Percentiles rank a stretch among this genome's conserved stretches.
phyloP scores from a whole-genome alignment of 2,329 filamentous ascomycete genomes.

The Phyllosticta ampelicida region DNA sequence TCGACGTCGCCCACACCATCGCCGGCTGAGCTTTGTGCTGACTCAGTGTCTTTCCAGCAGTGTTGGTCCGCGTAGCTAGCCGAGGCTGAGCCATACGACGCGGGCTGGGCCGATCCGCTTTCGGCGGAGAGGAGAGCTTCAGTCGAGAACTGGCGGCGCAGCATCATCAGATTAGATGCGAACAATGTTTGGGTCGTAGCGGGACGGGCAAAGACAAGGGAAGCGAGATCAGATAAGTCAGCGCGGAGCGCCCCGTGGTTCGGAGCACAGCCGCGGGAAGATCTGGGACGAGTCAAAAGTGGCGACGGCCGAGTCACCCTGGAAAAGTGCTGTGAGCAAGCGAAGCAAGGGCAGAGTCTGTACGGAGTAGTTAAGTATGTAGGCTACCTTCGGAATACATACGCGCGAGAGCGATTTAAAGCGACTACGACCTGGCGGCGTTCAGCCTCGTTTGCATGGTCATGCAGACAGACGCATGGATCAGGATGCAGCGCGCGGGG shows the following conservation, averaged over 20 bases:
- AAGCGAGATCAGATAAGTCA: neutral
- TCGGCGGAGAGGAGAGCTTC: neutral
- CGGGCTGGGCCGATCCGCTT: neutral
- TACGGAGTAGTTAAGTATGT: too few species aligned
- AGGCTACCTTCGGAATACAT: neutral
- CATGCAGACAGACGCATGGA: neutral
- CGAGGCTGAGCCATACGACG: neutral
- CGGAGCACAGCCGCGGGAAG: neutral
- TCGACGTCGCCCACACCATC: constrained; percentile 32
- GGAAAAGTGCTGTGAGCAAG: neutral
- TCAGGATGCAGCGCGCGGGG: neutral
- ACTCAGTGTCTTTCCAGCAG: neutral
- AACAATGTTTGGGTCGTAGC: neutral
- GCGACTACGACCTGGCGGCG: neutral
- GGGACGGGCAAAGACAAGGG: neutral
- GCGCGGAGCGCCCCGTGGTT: neutral
- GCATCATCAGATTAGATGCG: neutral
- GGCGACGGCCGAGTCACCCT: neutral
- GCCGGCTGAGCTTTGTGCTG: neutral
- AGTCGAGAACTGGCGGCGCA: neutral
- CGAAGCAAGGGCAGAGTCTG: neutral
- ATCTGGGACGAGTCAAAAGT: neutral
- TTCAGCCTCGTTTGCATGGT: neutral
- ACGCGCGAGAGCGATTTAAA: neutral
- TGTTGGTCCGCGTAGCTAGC: neutral